Base-by-base conservation (phyloP, 352 stramenopile species). In the Pythium oligandrum region DNA sequence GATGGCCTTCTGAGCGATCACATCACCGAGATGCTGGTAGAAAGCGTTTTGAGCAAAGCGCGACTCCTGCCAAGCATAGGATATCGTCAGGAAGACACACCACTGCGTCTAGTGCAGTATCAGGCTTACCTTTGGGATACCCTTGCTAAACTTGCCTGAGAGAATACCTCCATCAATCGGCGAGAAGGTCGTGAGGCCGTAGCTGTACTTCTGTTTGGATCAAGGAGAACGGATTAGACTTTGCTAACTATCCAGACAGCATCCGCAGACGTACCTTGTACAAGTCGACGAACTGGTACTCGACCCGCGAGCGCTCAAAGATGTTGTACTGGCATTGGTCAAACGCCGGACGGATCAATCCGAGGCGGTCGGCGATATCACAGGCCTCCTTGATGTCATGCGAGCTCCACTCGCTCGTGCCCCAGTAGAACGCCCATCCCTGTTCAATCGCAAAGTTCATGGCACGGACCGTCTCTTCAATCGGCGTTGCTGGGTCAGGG, bases 301-400 rank as follows among this genome's bases (percentile, higher is more conserved):
- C 71, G 30, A 81, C 61, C 8, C 55, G 44, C 38, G 68, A 63
- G 10, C 61, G 73, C 34, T 83, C 52, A 38, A 82, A 66, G 32
- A 86, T 57, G 47, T 83, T 77, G 61, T 86, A 85, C 62, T 83
- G 50, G 12, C 68, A 66, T 61, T 86, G 73, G 51, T 86, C 73
- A 26, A 26, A 26, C 17, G 17, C 53, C 39, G 67, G 67, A 26
- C 59, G 44, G 43, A 75, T 71, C 10, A 72, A 46, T 6, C 59
- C 55, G n/a, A 73, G 50, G 6, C 54, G 50, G 40, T 75, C 61
- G 44, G 67, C 67, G 50, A 71, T 63, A 12, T 49, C 51, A 44
- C 61, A 71, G 3, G 73, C 75, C 51, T 75, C 57, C 2, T 60
- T 62, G 33, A 86, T 75, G 54, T 85, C 63, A 33, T 70, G 46